phyloP scores from a whole-genome alignment of 306 rosid genomes.

The Alnus glutinosa region DNA sequence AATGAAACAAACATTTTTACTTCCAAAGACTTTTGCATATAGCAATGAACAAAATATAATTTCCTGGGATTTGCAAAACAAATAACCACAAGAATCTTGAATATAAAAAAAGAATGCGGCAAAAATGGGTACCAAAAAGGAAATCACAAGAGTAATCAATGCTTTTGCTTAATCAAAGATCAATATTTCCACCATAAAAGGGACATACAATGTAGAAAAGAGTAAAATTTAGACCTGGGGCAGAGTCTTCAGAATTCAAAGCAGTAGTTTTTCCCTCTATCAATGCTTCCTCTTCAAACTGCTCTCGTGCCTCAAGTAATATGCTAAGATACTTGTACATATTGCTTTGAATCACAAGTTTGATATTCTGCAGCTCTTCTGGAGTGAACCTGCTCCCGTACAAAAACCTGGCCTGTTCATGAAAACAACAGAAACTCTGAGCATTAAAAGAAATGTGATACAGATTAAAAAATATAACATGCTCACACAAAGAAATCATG shows the following conservation, averaged over 20 bases:
- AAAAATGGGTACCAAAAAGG: constrained; percentile 19
- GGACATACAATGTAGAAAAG: constrained; percentile 13
- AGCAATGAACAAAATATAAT: neutral
- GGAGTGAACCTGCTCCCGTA: constrained; percentile 68
- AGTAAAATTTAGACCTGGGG: constrained; percentile 39
- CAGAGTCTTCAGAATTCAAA: constrained; percentile 37
- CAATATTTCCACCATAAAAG: constrained; percentile 23
- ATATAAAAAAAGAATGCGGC: neutral
- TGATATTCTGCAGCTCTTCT: constrained; percentile 76
- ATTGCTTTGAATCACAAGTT: constrained; percentile 90
- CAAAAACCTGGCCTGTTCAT: constrained; percentile 71
- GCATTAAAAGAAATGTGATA: neutral
- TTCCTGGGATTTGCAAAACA: neutral
- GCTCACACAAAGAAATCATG: neutral
- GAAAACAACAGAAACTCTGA: constrained; percentile 18
- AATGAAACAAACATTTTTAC: neutral
- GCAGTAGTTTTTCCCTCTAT: constrained; percentile 40
- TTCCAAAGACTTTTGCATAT: neutral
- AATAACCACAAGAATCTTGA: neutral
- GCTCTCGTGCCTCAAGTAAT: constrained; percentile 89
- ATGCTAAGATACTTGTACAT: constrained; percentile 84
- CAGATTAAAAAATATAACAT: neutral
- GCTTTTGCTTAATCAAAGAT: constrained; percentile 22
- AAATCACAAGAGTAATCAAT: constrained; percentile 10
- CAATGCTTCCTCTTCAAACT: constrained; percentile 78